phyloP scores from a whole-genome alignment of 75 land plant species.

The Selaginella tamariscina region DNA sequence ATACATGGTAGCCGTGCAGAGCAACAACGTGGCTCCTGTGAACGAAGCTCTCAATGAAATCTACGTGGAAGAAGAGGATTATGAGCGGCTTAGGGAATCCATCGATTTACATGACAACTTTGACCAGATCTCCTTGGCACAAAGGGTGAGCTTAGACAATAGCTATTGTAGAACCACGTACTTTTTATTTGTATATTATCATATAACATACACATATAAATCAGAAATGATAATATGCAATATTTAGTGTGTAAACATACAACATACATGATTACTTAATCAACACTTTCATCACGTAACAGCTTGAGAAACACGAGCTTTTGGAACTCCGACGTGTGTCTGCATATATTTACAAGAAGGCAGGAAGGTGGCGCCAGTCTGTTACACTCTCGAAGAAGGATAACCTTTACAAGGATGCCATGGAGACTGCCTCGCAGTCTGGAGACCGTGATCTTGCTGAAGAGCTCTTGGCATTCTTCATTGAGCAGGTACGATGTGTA shows the following conservation, averaged over 20 bases:
- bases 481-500: conserved; percentile 58
- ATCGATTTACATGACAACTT: conserved; percentile 96
- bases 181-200: background rate
- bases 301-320: conserved; percentile 98
- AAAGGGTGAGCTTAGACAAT: conserved; percentile 61
- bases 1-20: conserved; percentile 94
- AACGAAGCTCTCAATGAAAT: conserved; percentile 91
- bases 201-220: too few species aligned
- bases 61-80: conserved; percentile 94
- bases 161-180: background rate
- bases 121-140: conserved; percentile 94
- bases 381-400: conserved; percentile 95
- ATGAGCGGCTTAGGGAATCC: conserved; percentile 86
- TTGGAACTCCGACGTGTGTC: conserved; percentile 90
- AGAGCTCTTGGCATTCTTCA: conserved; percentile 85
- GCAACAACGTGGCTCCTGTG: conserved; percentile 81
- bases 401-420: conserved; percentile 89
- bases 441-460: conserved; percentile 94
- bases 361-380: conserved; percentile 92
- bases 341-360: conserved; percentile 94
- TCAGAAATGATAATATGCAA: too few species aligned
- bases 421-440: conserved; percentile 92
- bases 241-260: too few species aligned
- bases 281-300: conserved; percentile 1
- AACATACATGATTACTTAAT: background rate